phyloP scores from a whole-genome alignment of 768 basidiomycete species.

The Trametes meyenii region DNA sequence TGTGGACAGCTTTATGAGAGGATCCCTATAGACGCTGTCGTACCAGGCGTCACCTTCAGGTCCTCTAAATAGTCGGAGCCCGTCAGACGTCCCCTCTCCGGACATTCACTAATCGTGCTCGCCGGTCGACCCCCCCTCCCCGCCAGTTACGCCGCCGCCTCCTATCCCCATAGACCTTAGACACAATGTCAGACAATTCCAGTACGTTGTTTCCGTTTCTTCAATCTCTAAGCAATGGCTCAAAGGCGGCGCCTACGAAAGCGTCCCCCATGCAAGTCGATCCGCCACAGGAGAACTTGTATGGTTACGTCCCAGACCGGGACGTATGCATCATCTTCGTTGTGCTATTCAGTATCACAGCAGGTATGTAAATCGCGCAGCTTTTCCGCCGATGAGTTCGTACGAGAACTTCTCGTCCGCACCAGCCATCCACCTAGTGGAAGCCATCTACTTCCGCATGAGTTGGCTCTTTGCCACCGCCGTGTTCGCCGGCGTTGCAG shows the following conservation, averaged over 20 bases:
- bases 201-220: background rate
- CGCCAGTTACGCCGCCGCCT: background rate
- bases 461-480: conserved; percentile 42
- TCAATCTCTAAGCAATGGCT: background rate
- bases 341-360: conserved; percentile 22
- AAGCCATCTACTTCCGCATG: conserved; percentile 35
- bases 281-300: conserved; percentile 1
- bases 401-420: background rate
- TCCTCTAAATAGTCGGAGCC: background rate
- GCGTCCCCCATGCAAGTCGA: conserved; percentile 1
- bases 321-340: conserved; percentile 19
- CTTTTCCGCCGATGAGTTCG: background rate
- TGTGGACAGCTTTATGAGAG: conserved; percentile 1
- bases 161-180: background rate
- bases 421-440: conserved; percentile 32
- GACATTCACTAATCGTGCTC: conserved; percentile 8
- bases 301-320: conserved; percentile 17
- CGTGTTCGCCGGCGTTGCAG: conserved; percentile 34
- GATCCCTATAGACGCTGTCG: conserved; percentile 13
- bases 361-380: conserved; percentile 14
- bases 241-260: background rate
- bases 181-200: background rate
- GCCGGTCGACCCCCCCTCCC: conserved; percentile 7
- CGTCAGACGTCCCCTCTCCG: background rate
- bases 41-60: conserved; percentile 7